Evolutionary conservation across 2,329 filamentous ascomycete genomes (phyloP).

Genomic region (Macrophomina tecta): DNA sequence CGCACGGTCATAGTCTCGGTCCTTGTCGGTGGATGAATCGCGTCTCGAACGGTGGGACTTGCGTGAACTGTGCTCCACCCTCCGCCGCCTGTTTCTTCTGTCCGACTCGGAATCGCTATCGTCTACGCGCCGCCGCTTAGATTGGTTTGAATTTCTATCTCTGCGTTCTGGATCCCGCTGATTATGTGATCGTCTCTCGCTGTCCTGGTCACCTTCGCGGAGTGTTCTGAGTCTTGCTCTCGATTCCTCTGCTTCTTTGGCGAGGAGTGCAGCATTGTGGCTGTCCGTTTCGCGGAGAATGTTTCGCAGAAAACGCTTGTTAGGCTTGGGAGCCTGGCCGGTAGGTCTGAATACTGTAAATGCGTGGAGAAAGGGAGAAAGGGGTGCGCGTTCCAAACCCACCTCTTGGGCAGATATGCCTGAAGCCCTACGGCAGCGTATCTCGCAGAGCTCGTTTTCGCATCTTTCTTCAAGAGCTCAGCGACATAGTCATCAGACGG

Average conservation of each 20-base stretch:
- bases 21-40: constrained; percentile 28
- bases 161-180: constrained; percentile 4
- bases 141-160: not conserved
- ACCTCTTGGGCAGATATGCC: constrained; percentile 66
- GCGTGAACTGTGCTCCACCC: constrained; percentile 31
- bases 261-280: constrained; percentile 86
- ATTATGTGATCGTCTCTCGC: constrained; percentile 35
- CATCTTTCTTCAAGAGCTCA: constrained; percentile 78
- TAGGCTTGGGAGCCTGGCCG: constrained; percentile 79
- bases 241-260: constrained; percentile 83
- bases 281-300: constrained; percentile 86
- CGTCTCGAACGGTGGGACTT: constrained; percentile 29
- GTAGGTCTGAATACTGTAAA: constrained; percentile 57
- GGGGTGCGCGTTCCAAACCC: constrained; percentile 45
- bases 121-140: constrained; percentile 29
- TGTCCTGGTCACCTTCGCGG: constrained; percentile 42
- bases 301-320: constrained; percentile 85
- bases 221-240: constrained; percentile 67
- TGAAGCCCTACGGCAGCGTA: constrained; percentile 78
- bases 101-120: constrained; percentile 32
- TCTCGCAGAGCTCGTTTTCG: constrained; percentile 72
- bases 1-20: constrained; percentile 10
- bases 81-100: constrained; percentile 33
- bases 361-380: not conserved
- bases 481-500: constrained; percentile 81